Percentiles rank a stretch among this genome's conserved stretches.
Conservation (phyloP, 345 rosid genomes). For the Kandelia obovata region DNA sequence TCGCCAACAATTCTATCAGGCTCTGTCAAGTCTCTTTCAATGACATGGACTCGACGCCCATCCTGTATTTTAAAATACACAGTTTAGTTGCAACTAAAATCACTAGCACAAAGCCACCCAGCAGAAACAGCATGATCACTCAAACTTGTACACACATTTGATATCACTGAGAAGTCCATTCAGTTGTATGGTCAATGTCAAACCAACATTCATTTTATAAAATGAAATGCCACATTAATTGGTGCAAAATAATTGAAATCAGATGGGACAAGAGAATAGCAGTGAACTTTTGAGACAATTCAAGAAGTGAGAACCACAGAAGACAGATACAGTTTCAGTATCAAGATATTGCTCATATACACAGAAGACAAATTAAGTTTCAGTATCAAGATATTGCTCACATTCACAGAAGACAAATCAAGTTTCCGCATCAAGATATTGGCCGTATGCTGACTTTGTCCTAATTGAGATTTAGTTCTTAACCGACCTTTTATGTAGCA, state of each 20-base stretch:
- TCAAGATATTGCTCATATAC: background rate
- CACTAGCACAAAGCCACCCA: background rate
- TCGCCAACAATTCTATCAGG: constrained; percentile 42
- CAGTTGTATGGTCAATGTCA: background rate
- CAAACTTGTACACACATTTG: background rate
- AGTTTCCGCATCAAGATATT: background rate
- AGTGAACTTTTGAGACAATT: background rate
- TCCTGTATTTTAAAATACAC: constrained; percentile 18
- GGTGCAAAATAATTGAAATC: background rate
- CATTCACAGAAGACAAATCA: no score
- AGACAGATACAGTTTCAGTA: no score
- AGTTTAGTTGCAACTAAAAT: background rate
- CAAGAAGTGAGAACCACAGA: background rate
- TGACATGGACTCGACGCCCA: constrained; percentile 28
- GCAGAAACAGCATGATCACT: background rate
- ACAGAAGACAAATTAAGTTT: background rate
- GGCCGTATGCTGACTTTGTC: background rate
- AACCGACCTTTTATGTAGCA: background rate
- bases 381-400: background rate
- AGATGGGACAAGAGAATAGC: background rate
- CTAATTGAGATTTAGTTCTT: background rate
- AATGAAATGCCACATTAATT: background rate
- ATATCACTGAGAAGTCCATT: background rate
- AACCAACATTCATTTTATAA: background rate
- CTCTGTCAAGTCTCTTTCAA: constrained; percentile 35